phyloP scores from a whole-genome alignment of 768 basidiomycete species.

The Mycena polygramma region DNA sequence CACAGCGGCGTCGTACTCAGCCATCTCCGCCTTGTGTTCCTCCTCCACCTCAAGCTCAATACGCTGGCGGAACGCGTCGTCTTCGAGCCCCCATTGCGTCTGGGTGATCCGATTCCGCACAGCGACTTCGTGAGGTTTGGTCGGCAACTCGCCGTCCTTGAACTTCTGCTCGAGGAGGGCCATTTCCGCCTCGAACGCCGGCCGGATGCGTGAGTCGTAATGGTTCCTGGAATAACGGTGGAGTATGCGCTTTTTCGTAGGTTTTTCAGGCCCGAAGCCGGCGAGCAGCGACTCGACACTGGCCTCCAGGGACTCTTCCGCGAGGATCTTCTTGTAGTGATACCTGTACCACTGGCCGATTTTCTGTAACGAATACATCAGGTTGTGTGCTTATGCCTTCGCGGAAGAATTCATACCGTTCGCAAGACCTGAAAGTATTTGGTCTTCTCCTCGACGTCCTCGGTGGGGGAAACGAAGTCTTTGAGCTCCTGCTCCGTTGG shows the following conservation, averaged over 20 bases:
- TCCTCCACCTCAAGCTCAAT: background rate
- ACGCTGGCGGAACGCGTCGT: no score
- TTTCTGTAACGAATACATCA: background rate
- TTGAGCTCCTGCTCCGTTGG: background rate
- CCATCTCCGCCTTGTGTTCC: background rate
- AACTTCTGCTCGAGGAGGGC: background rate
- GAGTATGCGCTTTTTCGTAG: background rate
- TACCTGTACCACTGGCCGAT: slow-evolving; percentile 11
- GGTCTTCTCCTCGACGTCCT: background rate
- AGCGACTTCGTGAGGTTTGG: background rate
- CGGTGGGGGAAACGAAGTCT: background rate
- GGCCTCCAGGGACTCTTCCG: background rate
- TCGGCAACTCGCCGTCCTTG: background rate
- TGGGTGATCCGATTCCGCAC: background rate
- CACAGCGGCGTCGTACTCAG: no score
- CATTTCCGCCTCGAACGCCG: background rate
- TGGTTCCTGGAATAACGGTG: background rate
- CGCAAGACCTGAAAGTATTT: background rate
- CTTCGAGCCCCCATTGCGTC: no score
- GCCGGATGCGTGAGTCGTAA: slow-evolving; percentile 3
- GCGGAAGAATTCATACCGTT: background rate
- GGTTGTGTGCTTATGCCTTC: no score
- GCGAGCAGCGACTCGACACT: background rate
- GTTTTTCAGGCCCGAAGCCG: background rate
- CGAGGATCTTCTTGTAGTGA: slow-evolving; percentile 8